Evolutionary conservation across 345 rosid genomes (phyloP).

Genomic region (Populus ilicifolia): DNA sequence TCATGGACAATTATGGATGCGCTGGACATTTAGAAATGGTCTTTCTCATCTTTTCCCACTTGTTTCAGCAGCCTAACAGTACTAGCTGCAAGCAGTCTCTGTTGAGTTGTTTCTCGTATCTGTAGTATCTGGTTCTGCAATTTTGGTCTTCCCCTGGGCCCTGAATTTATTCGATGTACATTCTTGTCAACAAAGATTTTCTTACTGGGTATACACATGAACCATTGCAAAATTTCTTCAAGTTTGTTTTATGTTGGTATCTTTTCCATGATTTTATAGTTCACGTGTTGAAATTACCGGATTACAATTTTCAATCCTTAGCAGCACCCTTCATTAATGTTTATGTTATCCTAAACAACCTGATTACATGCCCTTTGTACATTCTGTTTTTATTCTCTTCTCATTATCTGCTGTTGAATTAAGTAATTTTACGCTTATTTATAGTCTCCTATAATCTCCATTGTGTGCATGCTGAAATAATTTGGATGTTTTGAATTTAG

Average conservation of each 20-base stretch:
- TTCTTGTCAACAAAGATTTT: not conserved
- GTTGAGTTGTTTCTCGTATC: not conserved
- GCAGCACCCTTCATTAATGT: not conserved
- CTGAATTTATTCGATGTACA: not conserved
- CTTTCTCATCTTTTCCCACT: not conserved
- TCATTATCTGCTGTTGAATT: not conserved
- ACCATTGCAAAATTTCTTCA: not conserved
- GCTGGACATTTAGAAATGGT: not conserved
- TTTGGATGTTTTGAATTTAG: slow-evolving; percentile 24
- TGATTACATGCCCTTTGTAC: not conserved
- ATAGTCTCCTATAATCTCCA: not conserved
- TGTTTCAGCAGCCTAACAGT: not conserved
- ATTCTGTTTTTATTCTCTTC: not conserved
- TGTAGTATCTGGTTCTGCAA: not conserved
- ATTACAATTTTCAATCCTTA: too few species aligned
- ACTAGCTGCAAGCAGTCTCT: not conserved
- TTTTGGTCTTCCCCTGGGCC: not conserved
- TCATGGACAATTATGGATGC: not conserved
- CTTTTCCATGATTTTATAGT: not conserved
- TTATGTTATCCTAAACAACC: not conserved
- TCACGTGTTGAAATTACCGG: too few species aligned
- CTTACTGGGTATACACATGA: not conserved
- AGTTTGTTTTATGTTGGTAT: not conserved
- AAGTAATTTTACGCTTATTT: not conserved
- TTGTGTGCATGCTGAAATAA: not conserved